Evolutionary conservation across 768 basidiomycete species (phyloP).

Genomic region (Hericium erinaceus): DNA sequence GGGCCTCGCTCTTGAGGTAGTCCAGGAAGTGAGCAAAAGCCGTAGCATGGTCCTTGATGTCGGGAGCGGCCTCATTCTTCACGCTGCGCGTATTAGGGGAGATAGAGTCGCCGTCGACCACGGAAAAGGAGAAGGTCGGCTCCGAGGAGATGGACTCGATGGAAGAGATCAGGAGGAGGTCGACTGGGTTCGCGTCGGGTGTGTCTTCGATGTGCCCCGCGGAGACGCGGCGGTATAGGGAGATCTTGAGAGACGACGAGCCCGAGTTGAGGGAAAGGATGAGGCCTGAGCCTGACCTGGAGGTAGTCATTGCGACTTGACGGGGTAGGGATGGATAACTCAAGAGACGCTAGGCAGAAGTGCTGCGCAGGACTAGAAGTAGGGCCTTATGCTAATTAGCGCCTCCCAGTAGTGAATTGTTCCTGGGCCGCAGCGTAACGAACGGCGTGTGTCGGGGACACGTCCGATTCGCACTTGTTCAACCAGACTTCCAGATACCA

Average conservation of each 20-base stretch:
- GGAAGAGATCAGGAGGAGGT: conserved; percentile 40
- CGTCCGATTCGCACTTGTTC: no score
- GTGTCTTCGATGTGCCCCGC: conserved; percentile 16
- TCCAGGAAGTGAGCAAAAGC: conserved; percentile 57
- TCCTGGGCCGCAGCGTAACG: no score
- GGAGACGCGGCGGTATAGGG: conserved; percentile 40
- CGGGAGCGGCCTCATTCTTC: conserved; percentile 28
- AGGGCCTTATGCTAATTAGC: no score
- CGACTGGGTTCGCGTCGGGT: conserved; percentile 25
- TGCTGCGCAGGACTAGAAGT: background rate
- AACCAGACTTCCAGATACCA: no score
- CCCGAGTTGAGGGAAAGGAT: conserved; percentile 74
- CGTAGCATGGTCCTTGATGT: conserved; percentile 47
- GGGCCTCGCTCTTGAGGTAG: conserved; percentile 31
- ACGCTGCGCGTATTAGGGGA: conserved; percentile 20
- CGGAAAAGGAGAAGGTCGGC: conserved; percentile 39
- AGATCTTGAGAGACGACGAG: conserved; percentile 80
- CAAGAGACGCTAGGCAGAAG: background rate
- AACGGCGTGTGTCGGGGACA: no score
- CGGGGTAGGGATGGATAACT: background rate
- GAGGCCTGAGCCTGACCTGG: conserved; percentile 21
- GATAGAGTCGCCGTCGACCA: conserved; percentile 7
- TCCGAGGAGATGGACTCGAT: conserved; percentile 51
- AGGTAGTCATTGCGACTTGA: background rate
- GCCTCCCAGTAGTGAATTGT: no score